Base-by-base conservation (phyloP, 2,329 filamentous ascomycete species). In the Fulvia fulva region DNA sequence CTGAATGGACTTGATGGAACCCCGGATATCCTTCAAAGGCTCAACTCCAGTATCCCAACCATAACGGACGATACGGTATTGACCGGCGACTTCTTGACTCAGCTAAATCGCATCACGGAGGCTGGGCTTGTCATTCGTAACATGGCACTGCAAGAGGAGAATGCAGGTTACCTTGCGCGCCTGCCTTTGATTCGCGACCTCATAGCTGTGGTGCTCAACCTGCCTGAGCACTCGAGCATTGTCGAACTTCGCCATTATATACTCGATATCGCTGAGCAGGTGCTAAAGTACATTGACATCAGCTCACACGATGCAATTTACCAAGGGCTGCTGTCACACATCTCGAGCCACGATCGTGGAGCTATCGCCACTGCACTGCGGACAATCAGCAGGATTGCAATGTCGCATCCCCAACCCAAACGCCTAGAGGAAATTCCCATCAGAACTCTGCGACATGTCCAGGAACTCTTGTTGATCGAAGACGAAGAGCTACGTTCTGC, bases 81-180 rank as follows among this genome's bases (percentile, higher is more conserved):
- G 62, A 84, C 90, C 0, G 84, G 85, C 28, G 81, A 86, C 5
- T 90, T 89, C 64, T 81, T 84, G 14, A 86, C 91, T 62, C 79
- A 83, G 44, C 80, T 97, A 60, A 83, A 89, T 12, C 84, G 90
- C 63, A 82, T 96, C 61, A 93, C 88, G 23, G 92, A 97, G 74
- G 91, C 94, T 1, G 87, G 88, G 21, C 78, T 97, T 49, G 92
- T 96, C 19, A 80, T 97, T 45, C 86, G 94, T 53, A 99, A 99
- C 73, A 97, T 99, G 91, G 87, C 92, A n/a, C 89, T 95, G 74
- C 79, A 97, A 21, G 84, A 87, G 22, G 91, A 96, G 62, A 99
- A 99, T 70, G 93, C 93, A 0, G 77, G 82, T 23, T 94, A 91
- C 71, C 82, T 96, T 67, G 83, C 90, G 5, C 85, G 88, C 23